Conservation (phyloP, 805 yeast species). For the Sugiyamaella boreocaroliniensis region DNA sequence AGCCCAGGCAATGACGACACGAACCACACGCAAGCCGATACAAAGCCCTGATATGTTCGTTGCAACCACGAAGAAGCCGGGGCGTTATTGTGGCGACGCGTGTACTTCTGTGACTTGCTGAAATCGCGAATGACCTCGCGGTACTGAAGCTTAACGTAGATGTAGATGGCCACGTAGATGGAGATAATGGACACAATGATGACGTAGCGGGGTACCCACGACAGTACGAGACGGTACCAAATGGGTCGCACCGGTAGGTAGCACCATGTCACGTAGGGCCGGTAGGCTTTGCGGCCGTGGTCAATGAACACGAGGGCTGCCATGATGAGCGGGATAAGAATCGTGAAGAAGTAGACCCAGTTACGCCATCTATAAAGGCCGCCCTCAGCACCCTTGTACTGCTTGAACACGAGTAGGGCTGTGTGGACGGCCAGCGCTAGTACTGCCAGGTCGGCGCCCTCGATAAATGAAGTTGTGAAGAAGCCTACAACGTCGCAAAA, state of each 20-base stretch:
- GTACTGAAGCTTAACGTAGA: slow-evolving; percentile 46
- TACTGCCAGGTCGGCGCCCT: slow-evolving; percentile 82
- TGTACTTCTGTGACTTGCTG: slow-evolving; percentile 27
- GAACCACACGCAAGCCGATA: not conserved
- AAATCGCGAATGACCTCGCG: slow-evolving; percentile 22
- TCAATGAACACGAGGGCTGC: slow-evolving; percentile 68
- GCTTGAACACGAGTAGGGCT: slow-evolving; percentile 58
- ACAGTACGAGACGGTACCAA: slow-evolving; percentile 66
- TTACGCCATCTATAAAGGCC: slow-evolving; percentile 59
- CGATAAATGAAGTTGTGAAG: slow-evolving; percentile 71
- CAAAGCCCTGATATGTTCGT: slow-evolving; percentile 1
- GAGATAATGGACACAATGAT: slow-evolving; percentile 55
- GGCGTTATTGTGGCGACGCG: not conserved
- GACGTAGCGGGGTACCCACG: slow-evolving; percentile 77
- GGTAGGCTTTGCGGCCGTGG: slow-evolving; percentile 43
- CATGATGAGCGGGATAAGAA: slow-evolving; percentile 56
- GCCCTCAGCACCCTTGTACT: slow-evolving; percentile 51
- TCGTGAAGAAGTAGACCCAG: slow-evolving; percentile 50
- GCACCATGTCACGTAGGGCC: slow-evolving; percentile 63
- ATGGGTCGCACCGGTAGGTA: slow-evolving; percentile 64
- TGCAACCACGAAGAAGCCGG: not conserved
- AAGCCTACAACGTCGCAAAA: slow-evolving; percentile 69
- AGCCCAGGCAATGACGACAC: slow-evolving; percentile 18
- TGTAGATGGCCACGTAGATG: slow-evolving; percentile 64
- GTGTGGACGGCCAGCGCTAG: slow-evolving; percentile 79